Conservation (phyloP, 768 basidiomycete species). For the Pleurotus tuoliensis region DNA sequence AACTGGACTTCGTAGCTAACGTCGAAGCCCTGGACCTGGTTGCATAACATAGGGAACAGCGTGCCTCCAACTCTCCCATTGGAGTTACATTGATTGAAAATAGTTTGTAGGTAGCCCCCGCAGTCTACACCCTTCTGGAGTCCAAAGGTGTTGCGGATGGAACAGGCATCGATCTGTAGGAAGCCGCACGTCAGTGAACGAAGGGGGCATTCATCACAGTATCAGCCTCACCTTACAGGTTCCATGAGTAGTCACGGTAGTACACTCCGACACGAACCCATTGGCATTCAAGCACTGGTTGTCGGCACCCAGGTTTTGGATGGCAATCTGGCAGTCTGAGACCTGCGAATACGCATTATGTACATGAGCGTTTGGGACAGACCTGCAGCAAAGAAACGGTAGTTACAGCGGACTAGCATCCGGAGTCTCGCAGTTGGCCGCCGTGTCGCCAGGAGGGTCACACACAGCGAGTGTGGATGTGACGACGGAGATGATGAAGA, state of each 20-base stretch:
- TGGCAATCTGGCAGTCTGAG: not conserved
- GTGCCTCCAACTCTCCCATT: not conserved
- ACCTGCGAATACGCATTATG: not conserved
- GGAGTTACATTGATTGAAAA: not conserved
- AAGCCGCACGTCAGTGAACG: not conserved
- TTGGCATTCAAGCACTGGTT: not conserved
- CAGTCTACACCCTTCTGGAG: not conserved
- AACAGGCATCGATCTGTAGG: not conserved
- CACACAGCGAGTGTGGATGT: not conserved
- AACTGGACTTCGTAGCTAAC: not conserved
- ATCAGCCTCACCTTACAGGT: not conserved
- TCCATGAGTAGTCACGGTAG: not conserved
- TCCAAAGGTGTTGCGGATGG: not conserved
- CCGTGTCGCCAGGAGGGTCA: not conserved
- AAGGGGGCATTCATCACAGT: not conserved
- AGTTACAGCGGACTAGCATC: not conserved
- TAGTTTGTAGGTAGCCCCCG: not conserved
- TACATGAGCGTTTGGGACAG: not conserved
- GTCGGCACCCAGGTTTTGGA: not conserved
- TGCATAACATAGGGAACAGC: not conserved
- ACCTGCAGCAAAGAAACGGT: not conserved
- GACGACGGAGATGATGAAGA: not conserved
- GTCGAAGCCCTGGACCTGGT: not conserved
- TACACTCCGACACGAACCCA: not conserved
- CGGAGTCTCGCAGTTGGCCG: not conserved